A percentile compares a stretch with the other conserved stretches of the same genome.
Conservation (phyloP, 495 filamentous ascomycete genomes). For the Podospora pseudopauciseta region DNA sequence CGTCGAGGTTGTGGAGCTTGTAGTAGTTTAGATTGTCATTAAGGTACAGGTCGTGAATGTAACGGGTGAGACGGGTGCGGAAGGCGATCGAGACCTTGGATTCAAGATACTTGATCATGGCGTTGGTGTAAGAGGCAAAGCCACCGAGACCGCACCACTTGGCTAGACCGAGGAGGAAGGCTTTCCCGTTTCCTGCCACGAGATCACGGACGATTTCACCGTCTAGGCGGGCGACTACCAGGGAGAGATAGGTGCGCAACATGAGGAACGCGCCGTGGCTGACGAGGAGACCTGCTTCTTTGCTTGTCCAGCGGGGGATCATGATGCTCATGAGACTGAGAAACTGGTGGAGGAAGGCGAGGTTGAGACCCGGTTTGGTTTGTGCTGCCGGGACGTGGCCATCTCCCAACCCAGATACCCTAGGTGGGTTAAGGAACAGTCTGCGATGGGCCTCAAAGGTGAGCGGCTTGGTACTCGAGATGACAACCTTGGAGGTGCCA, state of each 20-base stretch:
- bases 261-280: slow-evolving; percentile 86
- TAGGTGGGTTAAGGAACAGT: slow-evolving; percentile 86
- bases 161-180: slow-evolving; percentile 82
- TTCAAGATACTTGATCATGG: slow-evolving; percentile 97
- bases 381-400: slow-evolving; percentile 80
- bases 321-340: slow-evolving; percentile 93
- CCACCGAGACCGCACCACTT: slow-evolving; percentile 66
- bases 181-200: slow-evolving; percentile 85
- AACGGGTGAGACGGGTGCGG: slow-evolving; percentile 89
- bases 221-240: slow-evolving; percentile 88
- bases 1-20: slow-evolving; percentile 90
- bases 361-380: slow-evolving; percentile 89
- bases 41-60: slow-evolving; percentile 96
- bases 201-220: slow-evolving; percentile 95
- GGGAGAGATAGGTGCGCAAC: slow-evolving; percentile 86
- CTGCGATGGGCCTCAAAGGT: slow-evolving; percentile 96
- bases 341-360: slow-evolving; percentile 98
- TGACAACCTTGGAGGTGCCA: slow-evolving; percentile 83
- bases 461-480: slow-evolving; percentile 84
- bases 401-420: slow-evolving; percentile 70
- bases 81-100: slow-evolving; percentile 98
- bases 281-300: slow-evolving; percentile 85
- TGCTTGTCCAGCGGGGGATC: slow-evolving; percentile 91
- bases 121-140: slow-evolving; percentile 87
- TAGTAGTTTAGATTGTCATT: slow-evolving; percentile 95